Evolutionary conservation across 148 eudicot species (phyloP), one percentile per base, ranked within the genome.

Genomic region (Nepenthes mirabilis): DNA sequence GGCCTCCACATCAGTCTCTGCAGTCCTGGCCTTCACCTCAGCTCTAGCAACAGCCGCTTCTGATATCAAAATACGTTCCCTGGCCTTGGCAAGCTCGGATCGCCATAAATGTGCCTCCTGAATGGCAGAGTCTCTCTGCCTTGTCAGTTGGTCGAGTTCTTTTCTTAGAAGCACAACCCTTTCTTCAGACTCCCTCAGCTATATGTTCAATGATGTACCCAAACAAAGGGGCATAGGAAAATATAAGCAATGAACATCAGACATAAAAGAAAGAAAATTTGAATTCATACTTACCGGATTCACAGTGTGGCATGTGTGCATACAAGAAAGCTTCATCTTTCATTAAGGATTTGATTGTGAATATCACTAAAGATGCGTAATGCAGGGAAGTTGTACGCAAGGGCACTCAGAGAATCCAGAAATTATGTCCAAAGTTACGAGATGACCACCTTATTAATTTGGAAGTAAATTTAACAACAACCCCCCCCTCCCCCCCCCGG

Each of bases 41-140:
- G 96, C 98, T 68, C 98, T 81, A 64, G 86, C 87, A 66, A 78
- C 94, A 63, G 96, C 88, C 62, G 87, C 98, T 79, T 93, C 95
- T 62, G 82, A 69, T 72, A 93, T 89, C 65, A 93, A 85, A 52
- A 68, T 84, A 74, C 80, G 80, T 57, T 93, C 98, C 81, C 96
- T 83, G 61, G 98, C 98, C 77, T 93, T 93, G 52, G 76, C 98
- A 50, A 93, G 96, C 81, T 88, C 98, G 52, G 80, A 71, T 61
- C 98, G 88, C 98, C 98, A 88, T 68, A 88, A 68, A 86, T 83
- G 87, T 59, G 96, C 95, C 75, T 93, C 96, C 63, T 86, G 96
- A 55, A 67, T 58, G 45, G 96, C 88, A 2, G 84, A 83, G 63
- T 88, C 88, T 74, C 87, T 80, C 65, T 80, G 87, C 77, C 75